phyloP scores from a whole-genome alignment of 371 early-diverging fungal species.

The Parasitella parasitica region DNA sequence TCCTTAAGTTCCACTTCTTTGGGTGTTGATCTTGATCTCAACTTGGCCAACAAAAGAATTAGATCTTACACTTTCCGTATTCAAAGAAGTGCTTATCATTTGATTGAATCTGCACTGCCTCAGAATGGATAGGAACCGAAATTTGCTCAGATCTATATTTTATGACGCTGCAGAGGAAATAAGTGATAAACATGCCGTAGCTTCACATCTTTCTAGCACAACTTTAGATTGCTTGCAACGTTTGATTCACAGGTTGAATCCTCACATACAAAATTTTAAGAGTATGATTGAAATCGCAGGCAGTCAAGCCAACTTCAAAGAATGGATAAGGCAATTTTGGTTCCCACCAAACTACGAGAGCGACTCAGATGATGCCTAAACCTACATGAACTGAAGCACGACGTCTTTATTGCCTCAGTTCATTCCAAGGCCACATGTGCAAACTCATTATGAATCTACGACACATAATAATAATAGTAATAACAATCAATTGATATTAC shows the following conservation, averaged over 20 bases:
- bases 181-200: background rate
- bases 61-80: background rate
- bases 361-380: too few species aligned
- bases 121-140: background rate
- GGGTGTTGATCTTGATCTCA: background rate
- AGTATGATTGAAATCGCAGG: background rate
- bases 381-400: too few species aligned
- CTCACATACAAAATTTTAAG: background rate
- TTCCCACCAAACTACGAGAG: too few species aligned
- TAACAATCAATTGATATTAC: too few species aligned
- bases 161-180: background rate
- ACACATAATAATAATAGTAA: too few species aligned
- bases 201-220: background rate
- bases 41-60: background rate
- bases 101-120: background rate
- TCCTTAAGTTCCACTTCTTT: too few species aligned
- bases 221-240: background rate
- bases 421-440: too few species aligned
- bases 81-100: background rate
- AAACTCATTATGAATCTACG: too few species aligned
- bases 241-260: background rate
- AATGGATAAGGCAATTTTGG: too few species aligned
- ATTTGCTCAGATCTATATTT: slow-evolving; percentile 3
- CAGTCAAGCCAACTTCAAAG: too few species aligned
- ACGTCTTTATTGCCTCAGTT: too few species aligned